phyloP scores from a whole-genome alignment of 352 stramenopile genomes.

The Phytophthora boehmeriae region DNA sequence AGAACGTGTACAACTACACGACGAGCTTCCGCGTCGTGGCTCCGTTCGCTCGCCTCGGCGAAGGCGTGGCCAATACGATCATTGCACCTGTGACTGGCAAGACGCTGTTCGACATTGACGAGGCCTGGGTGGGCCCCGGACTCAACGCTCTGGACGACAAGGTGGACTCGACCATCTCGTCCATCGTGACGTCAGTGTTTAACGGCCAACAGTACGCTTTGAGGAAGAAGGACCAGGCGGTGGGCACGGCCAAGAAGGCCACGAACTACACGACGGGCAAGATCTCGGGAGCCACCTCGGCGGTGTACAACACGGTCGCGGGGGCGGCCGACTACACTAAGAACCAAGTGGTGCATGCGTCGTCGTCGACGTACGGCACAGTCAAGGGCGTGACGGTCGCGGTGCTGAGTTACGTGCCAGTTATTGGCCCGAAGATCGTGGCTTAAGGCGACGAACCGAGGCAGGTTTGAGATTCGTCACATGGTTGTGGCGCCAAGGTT shows the following conservation, averaged over 20 bases:
- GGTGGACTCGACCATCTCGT: constrained; percentile 58
- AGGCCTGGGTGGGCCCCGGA: constrained; percentile 49
- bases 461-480: constrained; percentile 9
- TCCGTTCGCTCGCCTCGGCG: constrained; percentile 58
- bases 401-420: constrained; percentile 56
- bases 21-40: constrained; percentile 71
- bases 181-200: constrained; percentile 54
- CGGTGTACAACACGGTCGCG: constrained; percentile 46
- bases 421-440: constrained; percentile 62
- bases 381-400: constrained; percentile 56
- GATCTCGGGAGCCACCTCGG: constrained; percentile 30
- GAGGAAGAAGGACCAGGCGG: constrained; percentile 62
- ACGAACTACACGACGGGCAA: constrained; percentile 56
- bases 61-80: constrained; percentile 61
- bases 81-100: constrained; percentile 61
- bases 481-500: background rate
- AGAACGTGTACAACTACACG: constrained; percentile 78
- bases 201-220: constrained; percentile 61
- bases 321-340: constrained; percentile 62
- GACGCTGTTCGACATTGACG: constrained; percentile 55
- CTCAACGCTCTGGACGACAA: constrained; percentile 60
- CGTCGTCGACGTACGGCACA: constrained; percentile 57
- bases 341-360: constrained; percentile 58
- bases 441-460: constrained; percentile 34
- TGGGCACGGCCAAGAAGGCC: constrained; percentile 45